phyloP scores from a whole-genome alignment of 352 stramenopile genomes.

The Blastocystis sp. region DNA sequence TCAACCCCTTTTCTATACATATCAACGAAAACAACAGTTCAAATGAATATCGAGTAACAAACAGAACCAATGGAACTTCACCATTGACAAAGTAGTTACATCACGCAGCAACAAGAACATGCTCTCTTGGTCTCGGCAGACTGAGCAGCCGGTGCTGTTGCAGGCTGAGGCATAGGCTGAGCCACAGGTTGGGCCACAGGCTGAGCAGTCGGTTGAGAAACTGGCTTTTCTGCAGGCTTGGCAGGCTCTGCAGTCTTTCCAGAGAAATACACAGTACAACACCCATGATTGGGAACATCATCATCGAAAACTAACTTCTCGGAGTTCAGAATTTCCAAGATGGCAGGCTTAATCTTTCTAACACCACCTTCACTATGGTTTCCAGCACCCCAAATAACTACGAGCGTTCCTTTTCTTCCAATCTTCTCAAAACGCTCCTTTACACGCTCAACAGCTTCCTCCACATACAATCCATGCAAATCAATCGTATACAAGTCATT shows the following conservation, averaged over 20 bases:
- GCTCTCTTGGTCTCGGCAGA: background rate
- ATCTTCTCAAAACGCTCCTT: constrained; percentile 28
- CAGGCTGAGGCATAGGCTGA: background rate
- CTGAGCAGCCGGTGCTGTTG: background rate
- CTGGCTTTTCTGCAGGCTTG: background rate
- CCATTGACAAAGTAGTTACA: background rate
- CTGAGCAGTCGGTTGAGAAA: background rate
- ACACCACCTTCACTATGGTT: constrained; percentile 46
- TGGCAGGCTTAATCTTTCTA: constrained; percentile 32
- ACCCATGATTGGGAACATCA: constrained; percentile 30
- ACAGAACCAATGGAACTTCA: background rate
- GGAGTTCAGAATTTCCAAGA: background rate
- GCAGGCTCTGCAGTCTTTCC: background rate
- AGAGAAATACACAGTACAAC: constrained; percentile 36
- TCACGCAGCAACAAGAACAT: constrained; percentile 30
- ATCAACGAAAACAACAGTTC: too few relatives aligned
- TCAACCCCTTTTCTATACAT: too few relatives aligned
- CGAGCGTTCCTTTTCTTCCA: constrained; percentile 7
- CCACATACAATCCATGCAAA: constrained; percentile 37
- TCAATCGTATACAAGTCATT: constrained; percentile 22
- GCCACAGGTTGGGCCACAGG: background rate
- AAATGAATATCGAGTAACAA: background rate
- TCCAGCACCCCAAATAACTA: constrained; percentile 34
- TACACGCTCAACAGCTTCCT: constrained; percentile 21
- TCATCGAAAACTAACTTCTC: background rate